A percentile compares a stretch with the other conserved stretches of the same genome.
Evolutionary conservation across 2,329 filamentous ascomycete genomes (phyloP).

Genomic region (Hymenoscyphus albidus): DNA sequence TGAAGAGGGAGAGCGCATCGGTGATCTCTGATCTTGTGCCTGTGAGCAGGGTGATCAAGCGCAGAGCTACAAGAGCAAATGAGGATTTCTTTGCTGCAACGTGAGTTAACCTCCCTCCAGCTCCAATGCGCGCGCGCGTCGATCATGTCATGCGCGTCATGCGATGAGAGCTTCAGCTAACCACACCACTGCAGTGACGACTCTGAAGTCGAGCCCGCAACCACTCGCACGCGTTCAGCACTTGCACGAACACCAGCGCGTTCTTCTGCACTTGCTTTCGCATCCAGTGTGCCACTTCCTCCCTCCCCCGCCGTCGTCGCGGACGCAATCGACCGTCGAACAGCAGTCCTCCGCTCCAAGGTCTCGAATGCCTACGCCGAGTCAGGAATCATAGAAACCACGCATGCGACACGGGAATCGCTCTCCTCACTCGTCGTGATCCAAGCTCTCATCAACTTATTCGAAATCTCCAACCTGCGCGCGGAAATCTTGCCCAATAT

Average conservation of each 20-base stretch:
- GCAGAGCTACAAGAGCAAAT: conserved; percentile 42
- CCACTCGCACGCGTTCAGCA: conserved; percentile 30
- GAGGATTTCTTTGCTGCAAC: conserved; percentile 37
- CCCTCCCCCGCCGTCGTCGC: conserved; percentile 77
- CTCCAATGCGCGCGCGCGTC: conserved; percentile 13
- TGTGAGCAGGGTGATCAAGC: conserved; percentile 44
- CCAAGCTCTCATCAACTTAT: conserved; percentile 60
- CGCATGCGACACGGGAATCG: conserved; percentile 62
- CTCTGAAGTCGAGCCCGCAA: conserved; percentile 31
- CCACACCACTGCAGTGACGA: conserved; percentile 28
- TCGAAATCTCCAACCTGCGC: conserved; percentile 70
- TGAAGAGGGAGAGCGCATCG: conserved; percentile 52
- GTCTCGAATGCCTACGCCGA: conserved; percentile 60
- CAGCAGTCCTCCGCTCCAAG: conserved; percentile 62
- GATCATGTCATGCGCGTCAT: conserved; percentile 22
- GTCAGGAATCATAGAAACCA: conserved; percentile 62
- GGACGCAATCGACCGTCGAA: conserved; percentile 68
- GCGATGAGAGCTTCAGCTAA: neutral
- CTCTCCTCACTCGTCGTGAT: conserved; percentile 71
- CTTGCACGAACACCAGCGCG: conserved; percentile 32
- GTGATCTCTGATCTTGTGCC: conserved; percentile 35
- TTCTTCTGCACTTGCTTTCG: conserved; percentile 36
- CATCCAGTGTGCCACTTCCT: conserved; percentile 64
- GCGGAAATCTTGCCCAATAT: conserved; percentile 66
- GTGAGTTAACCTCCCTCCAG: conserved; percentile 22